Conservation (phyloP, 2,329 filamentous ascomycete genomes). For the Aschersonia sp. region DNA sequence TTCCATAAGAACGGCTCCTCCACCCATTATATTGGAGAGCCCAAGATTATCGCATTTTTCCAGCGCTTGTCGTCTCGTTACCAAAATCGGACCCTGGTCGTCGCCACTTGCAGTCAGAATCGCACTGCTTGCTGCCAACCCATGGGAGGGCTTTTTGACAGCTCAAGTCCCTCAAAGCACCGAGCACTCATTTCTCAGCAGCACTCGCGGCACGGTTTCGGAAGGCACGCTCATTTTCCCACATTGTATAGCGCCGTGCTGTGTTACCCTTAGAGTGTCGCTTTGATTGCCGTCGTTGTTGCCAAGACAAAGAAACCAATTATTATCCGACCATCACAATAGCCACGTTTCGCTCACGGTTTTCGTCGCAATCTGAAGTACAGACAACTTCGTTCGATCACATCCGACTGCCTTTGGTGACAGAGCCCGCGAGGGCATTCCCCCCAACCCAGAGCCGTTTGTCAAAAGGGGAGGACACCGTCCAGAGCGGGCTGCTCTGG, state of each 20-base stretch:
- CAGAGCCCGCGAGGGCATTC: conserved; percentile 39
- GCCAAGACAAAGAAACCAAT: neutral
- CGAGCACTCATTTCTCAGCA: neutral
- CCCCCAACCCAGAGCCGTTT: conserved; percentile 38
- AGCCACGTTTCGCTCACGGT: conserved; percentile 1
- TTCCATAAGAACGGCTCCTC: conserved; percentile 1
- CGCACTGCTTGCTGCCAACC: conserved; percentile 1
- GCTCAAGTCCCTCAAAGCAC: conserved; percentile 1
- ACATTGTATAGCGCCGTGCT: neutral
- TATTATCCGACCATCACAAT: conserved; percentile 3
- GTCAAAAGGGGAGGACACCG: conserved; percentile 49
- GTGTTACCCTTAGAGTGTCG: neutral
- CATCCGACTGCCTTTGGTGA: conserved; percentile 13
- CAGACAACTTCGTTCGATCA: neutral
- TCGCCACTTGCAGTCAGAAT: conserved; percentile 4
- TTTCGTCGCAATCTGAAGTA: conserved; percentile 1
- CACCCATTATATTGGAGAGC: conserved; percentile 2
- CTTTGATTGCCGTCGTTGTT: neutral
- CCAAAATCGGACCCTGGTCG: conserved; percentile 4
- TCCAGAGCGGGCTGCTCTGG: conserved; percentile 65
- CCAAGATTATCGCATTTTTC: conserved; percentile 1
- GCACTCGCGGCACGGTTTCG: neutral
- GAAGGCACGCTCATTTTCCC: neutral
- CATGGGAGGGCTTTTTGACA: conserved; percentile 1
- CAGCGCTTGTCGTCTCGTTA: conserved; percentile 1